Evolutionary conservation across 345 rosid species (phyloP).

Genomic region (Sonneratia caseolaris): DNA sequence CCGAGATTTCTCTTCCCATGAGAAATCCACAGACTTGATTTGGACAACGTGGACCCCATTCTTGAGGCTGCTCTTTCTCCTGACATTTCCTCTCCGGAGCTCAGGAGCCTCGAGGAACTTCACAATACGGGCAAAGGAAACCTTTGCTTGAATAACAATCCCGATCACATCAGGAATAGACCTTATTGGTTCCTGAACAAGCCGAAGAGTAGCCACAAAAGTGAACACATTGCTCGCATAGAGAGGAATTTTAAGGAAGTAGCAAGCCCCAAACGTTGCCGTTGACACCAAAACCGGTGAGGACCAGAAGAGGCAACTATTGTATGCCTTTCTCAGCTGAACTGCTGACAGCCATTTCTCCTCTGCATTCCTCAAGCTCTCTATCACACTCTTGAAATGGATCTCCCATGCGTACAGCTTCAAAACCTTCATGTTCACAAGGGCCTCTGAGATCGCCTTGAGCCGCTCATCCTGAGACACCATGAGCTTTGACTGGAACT

Average conservation of each 20-base stretch:
- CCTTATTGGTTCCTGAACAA: constrained; percentile 85
- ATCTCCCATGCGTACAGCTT: constrained; percentile 91
- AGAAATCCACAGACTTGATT: constrained; percentile 56
- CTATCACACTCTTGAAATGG: constrained; percentile 75
- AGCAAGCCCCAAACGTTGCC: constrained; percentile 82
- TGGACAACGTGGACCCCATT: constrained; percentile 23
- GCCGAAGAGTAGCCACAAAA: constrained; percentile 76
- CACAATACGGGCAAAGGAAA: constrained; percentile 66
- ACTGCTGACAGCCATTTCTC: constrained; percentile 66
- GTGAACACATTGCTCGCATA: constrained; percentile 84
- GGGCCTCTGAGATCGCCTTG: constrained; percentile 74
- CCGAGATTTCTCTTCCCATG: constrained; percentile 60
- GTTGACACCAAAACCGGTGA: constrained; percentile 85
- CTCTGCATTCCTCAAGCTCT: constrained; percentile 55
- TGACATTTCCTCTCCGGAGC: constrained; percentile 44
- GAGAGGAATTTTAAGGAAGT: constrained; percentile 64
- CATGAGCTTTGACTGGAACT: constrained; percentile 76
- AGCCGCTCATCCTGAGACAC: constrained; percentile 68
- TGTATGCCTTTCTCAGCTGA: constrained; percentile 63
- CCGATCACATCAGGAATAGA: constrained; percentile 79
- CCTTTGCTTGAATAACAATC: constrained; percentile 80
- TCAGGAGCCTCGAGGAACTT: constrained; percentile 85
- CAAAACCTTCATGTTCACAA: constrained; percentile 85
- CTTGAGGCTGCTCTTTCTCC: constrained; percentile 24
- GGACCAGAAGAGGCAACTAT: constrained; percentile 69